Percentiles rank a stretch among this genome's conserved stretches.
phyloP scores from a whole-genome alignment of 768 basidiomycete genomes.

The Lactarius tabidus region DNA sequence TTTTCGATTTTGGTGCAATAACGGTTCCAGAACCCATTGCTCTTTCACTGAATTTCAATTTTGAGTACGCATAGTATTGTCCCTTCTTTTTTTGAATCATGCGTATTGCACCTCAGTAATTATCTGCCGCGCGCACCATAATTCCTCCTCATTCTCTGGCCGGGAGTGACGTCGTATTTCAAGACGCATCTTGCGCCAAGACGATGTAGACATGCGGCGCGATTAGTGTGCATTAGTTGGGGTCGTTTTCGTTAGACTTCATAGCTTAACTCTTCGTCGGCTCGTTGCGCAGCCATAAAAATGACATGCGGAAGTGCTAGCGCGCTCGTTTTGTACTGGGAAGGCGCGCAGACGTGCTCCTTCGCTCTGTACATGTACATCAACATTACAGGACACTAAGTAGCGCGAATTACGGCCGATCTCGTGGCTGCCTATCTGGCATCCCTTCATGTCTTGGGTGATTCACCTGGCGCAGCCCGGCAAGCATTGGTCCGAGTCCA shows the following conservation, averaged over 20 bases:
- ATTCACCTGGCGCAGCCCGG: background rate
- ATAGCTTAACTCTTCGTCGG: background rate
- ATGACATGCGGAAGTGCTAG: background rate
- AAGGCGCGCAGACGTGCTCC: background rate
- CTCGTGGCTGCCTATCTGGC: background rate
- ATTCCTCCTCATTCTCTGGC: too few species aligned
- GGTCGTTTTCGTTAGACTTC: background rate
- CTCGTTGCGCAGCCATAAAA: background rate
- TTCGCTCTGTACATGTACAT: background rate
- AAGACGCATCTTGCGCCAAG: too few species aligned
- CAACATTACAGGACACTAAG: too few species aligned
- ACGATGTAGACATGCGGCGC: too few species aligned
- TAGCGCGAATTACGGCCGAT: too few species aligned
- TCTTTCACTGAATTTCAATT: conserved; percentile 43
- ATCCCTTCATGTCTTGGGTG: background rate
- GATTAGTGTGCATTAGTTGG: background rate
- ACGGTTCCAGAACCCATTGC: conserved; percentile 27
- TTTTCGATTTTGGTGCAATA: too few species aligned
- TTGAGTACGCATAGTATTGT: too few species aligned
- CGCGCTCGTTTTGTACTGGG: background rate
- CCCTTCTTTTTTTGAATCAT: conserved; percentile 18
- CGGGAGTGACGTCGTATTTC: too few species aligned
- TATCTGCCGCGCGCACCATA: background rate
- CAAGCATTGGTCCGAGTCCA: background rate
- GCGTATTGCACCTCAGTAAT: conserved; percentile 29